These are phyloP conservation scores for Amphibolis antarctica DNA, from an alignment of 106 monocot species.

Conservation along the genomic window DNA sequence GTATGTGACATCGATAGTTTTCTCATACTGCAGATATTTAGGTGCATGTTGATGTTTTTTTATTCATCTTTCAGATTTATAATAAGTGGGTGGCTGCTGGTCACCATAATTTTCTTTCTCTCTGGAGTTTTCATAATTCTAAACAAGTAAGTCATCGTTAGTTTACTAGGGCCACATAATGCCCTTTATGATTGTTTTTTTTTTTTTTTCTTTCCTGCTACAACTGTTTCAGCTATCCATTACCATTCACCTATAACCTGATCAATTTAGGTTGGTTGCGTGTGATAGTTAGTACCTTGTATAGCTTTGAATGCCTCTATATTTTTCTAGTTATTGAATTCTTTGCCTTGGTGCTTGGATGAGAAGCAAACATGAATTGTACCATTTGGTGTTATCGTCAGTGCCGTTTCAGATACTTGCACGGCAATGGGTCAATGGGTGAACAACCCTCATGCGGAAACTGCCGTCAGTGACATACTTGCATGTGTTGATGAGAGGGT, in stretches of 20 bases:
- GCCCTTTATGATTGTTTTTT: too few relatives aligned
- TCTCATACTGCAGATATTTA: neutral
- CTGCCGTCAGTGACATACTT: constrained; percentile 60
- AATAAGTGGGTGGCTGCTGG: constrained; percentile 65
- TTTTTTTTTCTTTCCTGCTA: too few relatives aligned
- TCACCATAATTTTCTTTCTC: constrained; percentile 57
- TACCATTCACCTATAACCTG: too few relatives aligned
- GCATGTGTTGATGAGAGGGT: constrained; percentile 67
- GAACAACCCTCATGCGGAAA: constrained; percentile 63
- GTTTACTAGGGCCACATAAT: neutral
- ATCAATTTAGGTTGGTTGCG: too few relatives aligned
- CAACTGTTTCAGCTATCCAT: too few relatives aligned
- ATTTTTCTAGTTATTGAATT: too few relatives aligned
- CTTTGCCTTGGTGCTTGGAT: too few relatives aligned
- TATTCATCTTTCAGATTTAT: constrained; percentile 51
- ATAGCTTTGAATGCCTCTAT: too few relatives aligned
- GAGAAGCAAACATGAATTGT: neutral
- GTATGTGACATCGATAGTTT: neutral
- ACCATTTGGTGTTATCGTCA: constrained; percentile 6
- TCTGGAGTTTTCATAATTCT: constrained; percentile 65
- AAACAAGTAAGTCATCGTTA: constrained; percentile 41
- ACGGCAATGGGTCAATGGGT: constrained; percentile 78
- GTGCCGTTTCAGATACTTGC: constrained; percentile 65
- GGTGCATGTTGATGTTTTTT: neutral
- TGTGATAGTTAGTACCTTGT: too few relatives aligned